A percentile compares a stretch with the other conserved stretches of the same genome.
phyloP scores from a whole-genome alignment of 2,329 filamentous ascomycete genomes.

The Phoma sp. region DNA sequence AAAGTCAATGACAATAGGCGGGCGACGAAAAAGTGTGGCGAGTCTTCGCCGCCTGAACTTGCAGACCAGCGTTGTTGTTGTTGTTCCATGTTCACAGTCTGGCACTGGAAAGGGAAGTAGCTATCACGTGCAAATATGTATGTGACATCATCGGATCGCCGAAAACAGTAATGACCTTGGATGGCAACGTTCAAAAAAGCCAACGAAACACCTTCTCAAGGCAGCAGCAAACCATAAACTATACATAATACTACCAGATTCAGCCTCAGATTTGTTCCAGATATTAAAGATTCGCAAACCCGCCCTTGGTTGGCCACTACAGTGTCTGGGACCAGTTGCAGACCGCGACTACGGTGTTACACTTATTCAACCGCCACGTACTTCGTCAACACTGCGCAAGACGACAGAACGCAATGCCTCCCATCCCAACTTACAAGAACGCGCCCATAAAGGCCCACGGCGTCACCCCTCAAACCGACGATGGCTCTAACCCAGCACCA shows the following conservation, averaged over 20 bases:
- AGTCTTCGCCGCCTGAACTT: background rate
- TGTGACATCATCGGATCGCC: slow-evolving; percentile 38
- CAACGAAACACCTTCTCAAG: slow-evolving; percentile 26
- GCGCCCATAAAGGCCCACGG: slow-evolving; percentile 54
- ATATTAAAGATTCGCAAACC: background rate
- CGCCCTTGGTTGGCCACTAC: background rate
- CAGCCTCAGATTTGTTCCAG: background rate
- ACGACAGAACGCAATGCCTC: slow-evolving; percentile 51
- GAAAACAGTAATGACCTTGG: slow-evolving; percentile 29
- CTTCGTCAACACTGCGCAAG: background rate
- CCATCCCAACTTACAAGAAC: slow-evolving; percentile 56
- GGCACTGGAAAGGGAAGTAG: background rate
- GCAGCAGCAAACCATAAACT: slow-evolving; percentile 27
- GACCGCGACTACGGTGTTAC: background rate
- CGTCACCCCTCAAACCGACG: slow-evolving; percentile 47
- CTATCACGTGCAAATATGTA: slow-evolving; percentile 6
- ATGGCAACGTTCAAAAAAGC: slow-evolving; percentile 20
- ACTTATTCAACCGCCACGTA: background rate
- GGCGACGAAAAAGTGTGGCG: background rate
- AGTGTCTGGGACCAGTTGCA: background rate
- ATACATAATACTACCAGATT: background rate
- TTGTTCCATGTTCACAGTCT: background rate
- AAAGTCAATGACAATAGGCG: background rate
- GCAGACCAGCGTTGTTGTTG: background rate
- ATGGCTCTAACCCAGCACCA: slow-evolving; percentile 39